Base-by-base conservation (phyloP, 2,329 filamentous ascomycete species). In the Tothia fuscella region DNA sequence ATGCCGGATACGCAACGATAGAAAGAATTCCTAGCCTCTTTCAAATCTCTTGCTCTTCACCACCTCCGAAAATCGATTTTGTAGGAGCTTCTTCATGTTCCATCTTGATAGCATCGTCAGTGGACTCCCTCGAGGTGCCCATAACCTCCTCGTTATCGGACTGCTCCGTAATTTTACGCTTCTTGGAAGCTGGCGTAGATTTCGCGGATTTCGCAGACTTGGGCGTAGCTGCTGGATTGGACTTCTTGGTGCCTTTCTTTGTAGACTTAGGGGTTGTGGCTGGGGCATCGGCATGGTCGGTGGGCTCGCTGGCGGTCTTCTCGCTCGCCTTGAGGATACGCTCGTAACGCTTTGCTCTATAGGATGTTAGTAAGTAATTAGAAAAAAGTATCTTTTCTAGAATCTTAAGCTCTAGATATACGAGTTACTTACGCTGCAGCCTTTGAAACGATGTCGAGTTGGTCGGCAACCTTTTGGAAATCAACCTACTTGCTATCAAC, bases 361-460 rank as follows among this genome's bases (percentile, higher is more conserved):
- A 6, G 2, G n/a, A 14, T 19, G 39, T 42, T 22, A 34, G 30
- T 35, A 6, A 30, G 29, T 4, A 13, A 10, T 30, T 40, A 13
- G 12, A 40, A 10, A 4, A 16, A 17, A 2, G 6, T 9, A 31
- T n/a, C 25, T 24, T 14, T 5, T 29, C n/a, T n/a, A n/a, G n/a
- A n/a, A n/a, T n/a, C n/a, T n/a, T n/a, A n/a, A n/a, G n/a, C n/a
- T n/a, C n/a, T n/a, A n/a, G 12, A 6, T 14, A 3, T 31, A 14
- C 13, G 14, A 6, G 17, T 24, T 30, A 42, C 39, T 42, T 19
- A 42, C 39, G 39, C 39, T 10, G 39, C 39, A n/a, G 21, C 39
- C 16, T 42, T 42, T 3, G 30, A 32, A 14, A 33, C 31, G 30
- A 42, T 42, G 7, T 24, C 30, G 39, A 28, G 35, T 24, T 42